Evolutionary conservation across 192 early-diverging fungal genomes (phyloP).

Genomic region (Umbelopsis vinacea): DNA sequence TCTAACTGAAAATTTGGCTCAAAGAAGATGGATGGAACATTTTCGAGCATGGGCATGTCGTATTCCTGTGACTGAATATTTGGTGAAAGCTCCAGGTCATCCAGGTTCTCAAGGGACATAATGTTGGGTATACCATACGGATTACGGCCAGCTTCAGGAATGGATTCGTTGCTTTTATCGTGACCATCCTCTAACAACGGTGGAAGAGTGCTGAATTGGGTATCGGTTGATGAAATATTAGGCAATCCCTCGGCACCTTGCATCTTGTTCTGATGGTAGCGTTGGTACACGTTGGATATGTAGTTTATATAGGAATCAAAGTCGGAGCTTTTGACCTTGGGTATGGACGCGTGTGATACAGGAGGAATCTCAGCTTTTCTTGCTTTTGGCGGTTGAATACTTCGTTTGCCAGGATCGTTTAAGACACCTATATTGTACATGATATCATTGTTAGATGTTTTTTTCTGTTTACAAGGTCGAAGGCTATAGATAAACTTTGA

Average conservation of each 20-base stretch:
- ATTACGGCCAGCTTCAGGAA: constrained; percentile 36
- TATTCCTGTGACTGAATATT: constrained; percentile 35
- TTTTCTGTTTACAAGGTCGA: constrained; percentile 1
- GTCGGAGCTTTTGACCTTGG: constrained; percentile 71
- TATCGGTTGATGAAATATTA: constrained; percentile 34
- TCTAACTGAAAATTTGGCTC: constrained; percentile 83
- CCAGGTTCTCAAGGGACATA: constrained; percentile 39
- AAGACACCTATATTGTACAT: constrained; percentile 59
- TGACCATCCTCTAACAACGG: constrained; percentile 47
- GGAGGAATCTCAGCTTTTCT: constrained; percentile 59
- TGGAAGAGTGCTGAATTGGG: constrained; percentile 58
- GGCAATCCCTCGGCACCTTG: constrained; percentile 31
- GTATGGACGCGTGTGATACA: constrained; percentile 63
- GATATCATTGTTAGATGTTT: not conserved
- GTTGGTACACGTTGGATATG: constrained; percentile 77
- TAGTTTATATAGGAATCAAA: constrained; percentile 85
- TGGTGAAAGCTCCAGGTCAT: constrained; percentile 34
- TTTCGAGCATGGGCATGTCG: constrained; percentile 76
- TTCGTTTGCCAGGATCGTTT: constrained; percentile 68
- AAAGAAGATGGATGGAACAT: constrained; percentile 90
- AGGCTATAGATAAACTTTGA: constrained; percentile 14
- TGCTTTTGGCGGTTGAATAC: constrained; percentile 49
- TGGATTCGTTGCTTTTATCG: constrained; percentile 28
- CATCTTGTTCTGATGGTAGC: constrained; percentile 74
- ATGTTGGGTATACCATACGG: constrained; percentile 56